Conservation (phyloP, 2,329 filamentous ascomycete species). For the Fusarium incarnatum region DNA sequence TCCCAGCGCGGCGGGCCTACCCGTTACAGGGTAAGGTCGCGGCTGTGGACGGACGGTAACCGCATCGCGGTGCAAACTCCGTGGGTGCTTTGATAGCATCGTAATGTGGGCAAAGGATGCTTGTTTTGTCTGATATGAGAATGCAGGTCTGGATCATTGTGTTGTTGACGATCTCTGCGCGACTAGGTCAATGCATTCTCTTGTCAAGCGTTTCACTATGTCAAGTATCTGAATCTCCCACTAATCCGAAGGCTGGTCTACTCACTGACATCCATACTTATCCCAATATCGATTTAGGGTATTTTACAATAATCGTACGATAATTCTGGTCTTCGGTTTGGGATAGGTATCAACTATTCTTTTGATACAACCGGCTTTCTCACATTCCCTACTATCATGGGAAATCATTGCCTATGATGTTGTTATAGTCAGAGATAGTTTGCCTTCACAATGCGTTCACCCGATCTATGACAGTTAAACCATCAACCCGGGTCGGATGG, state of each 20-base stretch:
- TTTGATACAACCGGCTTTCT: slow-evolving; percentile 1
- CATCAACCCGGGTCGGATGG: neutral
- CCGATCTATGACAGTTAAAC: neutral
- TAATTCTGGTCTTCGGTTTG: neutral
- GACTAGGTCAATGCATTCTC: neutral
- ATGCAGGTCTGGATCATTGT: neutral
- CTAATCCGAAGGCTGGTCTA: neutral
- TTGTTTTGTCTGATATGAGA: neutral
- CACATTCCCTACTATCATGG: neutral
- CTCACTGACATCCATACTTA: too few relatives aligned
- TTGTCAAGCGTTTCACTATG: neutral
- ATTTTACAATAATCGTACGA: slow-evolving; percentile 2
- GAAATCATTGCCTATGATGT: neutral
- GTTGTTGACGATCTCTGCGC: neutral
- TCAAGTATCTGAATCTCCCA: neutral
- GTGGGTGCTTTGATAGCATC: neutral
- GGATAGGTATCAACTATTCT: neutral
- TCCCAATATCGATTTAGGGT: neutral
- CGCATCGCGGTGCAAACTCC: neutral
- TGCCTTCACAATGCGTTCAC: neutral
- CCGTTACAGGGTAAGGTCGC: slow-evolving; percentile 9
- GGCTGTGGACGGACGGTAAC: neutral
- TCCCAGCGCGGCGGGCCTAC: neutral
- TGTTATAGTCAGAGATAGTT: neutral
- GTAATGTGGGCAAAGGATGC: neutral